A percentile compares a stretch with the other conserved stretches of the same genome.
Conservation (phyloP, 257 asterid genomes). For the Thymus quinquecostatus region DNA sequence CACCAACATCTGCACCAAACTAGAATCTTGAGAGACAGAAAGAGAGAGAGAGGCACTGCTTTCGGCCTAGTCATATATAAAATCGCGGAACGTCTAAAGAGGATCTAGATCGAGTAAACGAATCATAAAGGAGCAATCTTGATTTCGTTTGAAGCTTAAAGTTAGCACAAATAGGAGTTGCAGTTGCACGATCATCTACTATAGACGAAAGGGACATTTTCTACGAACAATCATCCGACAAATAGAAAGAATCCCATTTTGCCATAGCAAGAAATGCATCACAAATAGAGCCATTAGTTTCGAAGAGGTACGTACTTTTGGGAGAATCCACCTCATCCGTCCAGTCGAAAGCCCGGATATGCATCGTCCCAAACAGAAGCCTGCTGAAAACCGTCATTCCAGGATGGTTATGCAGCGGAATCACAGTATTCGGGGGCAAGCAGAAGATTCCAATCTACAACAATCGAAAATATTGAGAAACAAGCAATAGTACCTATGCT, state of each 20-base stretch:
- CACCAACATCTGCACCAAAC: conserved; percentile 28
- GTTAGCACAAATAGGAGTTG: not conserved
- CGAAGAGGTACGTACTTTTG: conserved; percentile 43
- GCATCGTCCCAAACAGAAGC: conserved; percentile 91
- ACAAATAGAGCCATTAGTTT: not conserved
- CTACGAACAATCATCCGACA: too few species aligned
- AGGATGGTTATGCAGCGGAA: conserved; percentile 94
- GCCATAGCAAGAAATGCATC: not conserved
- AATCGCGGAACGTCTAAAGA: too few species aligned
- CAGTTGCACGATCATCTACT: not conserved
- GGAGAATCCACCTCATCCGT: conserved; percentile 33
- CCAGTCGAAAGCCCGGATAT: conserved; percentile 84
- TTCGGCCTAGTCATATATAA: not conserved
- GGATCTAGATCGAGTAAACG: too few species aligned
- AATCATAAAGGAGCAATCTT: not conserved
- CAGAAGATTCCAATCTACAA: conserved; percentile 89
- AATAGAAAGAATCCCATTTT: not conserved
- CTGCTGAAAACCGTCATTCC: conserved; percentile 95
- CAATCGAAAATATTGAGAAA: not conserved
- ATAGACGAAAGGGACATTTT: too few species aligned
- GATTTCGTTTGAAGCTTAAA: not conserved
- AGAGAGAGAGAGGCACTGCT: not conserved
- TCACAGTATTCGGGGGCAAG: conserved; percentile 83
- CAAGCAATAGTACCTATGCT: not conserved
- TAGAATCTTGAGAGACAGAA: not conserved